Conservation (phyloP, 345 rosid species). For the Citrus australasica region DNA sequence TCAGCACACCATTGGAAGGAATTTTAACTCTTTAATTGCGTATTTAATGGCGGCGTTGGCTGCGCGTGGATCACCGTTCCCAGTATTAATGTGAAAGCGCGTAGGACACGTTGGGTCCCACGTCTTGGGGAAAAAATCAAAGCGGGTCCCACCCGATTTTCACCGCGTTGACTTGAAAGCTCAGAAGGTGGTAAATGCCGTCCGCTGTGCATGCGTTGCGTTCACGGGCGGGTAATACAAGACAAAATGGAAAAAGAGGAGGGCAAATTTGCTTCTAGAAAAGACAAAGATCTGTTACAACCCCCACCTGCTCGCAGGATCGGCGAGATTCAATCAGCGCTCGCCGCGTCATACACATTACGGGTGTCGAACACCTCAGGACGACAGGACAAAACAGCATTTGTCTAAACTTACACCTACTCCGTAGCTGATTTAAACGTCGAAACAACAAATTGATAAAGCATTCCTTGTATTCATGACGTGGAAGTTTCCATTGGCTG, state of each 20-base stretch:
- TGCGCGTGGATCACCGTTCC: conserved; percentile 32
- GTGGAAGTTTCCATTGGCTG: background rate
- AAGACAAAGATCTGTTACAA: conserved; percentile 16
- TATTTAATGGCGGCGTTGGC: background rate
- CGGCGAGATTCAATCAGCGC: background rate
- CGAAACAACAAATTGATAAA: background rate
- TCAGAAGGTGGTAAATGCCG: conserved; percentile 23
- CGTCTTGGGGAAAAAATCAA: background rate
- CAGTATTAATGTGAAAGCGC: conserved; percentile 14
- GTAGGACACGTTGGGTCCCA: conserved; percentile 14
- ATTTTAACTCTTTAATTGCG: background rate
- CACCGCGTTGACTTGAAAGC: background rate
- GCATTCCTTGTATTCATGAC: background rate
- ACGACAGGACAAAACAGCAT: background rate
- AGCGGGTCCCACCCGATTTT: conserved; percentile 7
- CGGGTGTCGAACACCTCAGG: background rate
- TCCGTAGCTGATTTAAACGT: background rate
- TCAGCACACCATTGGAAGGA: background rate
- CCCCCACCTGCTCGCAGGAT: background rate
- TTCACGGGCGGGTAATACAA: conserved; percentile 17
- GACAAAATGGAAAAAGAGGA: background rate
- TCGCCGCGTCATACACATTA: conserved; percentile 5
- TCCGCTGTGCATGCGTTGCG: conserved; percentile 17
- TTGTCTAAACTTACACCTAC: too few relatives aligned
- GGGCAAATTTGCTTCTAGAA: too few relatives aligned